These are phyloP conservation scores for Gymnopilus junonius DNA, from an alignment of 768 basidiomycete species.

Conservation along the genomic window DNA sequence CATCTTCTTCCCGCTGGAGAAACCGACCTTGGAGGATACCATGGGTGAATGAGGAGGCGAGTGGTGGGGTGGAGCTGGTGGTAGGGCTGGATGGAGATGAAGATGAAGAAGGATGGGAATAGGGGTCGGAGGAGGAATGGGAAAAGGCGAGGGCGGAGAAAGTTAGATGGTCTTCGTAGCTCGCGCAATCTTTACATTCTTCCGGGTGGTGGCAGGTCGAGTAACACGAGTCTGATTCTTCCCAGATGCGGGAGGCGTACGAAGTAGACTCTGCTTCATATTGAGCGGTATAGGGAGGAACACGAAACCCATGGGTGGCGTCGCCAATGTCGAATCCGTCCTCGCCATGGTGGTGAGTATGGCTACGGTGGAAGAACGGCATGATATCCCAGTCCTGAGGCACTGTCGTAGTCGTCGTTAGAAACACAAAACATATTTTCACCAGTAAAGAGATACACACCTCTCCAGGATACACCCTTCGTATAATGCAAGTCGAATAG, in stretches of 20 bases:
- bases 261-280: not conserved
- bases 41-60: not conserved
- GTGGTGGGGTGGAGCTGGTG: not conserved
- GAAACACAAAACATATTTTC: not conserved
- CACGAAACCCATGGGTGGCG: not conserved
- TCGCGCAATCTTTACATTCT: not conserved
- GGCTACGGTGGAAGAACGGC: not conserved
- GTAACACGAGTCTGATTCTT: not conserved
- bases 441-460: not conserved
- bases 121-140: not conserved
- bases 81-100: no score
- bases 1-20: slow-evolving; percentile 9
- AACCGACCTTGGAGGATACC: slow-evolving; percentile 9
- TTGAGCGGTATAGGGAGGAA: not conserved
- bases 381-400: not conserved
- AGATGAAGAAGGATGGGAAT: not conserved
- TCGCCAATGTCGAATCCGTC: not conserved
- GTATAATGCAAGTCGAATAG: not conserved
- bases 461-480: not conserved
- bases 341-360: not conserved
- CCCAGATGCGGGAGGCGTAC: not conserved
- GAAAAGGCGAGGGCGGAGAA: not conserved
- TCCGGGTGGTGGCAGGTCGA: not conserved
- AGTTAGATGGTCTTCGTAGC: not conserved
- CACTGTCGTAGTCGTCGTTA: not conserved